Evolutionary conservation across 2,329 filamentous ascomycete genomes (phyloP), one percentile per base, ranked within the genome.

Genomic region (Xenosphaeropsis pyriputrescens): DNA sequence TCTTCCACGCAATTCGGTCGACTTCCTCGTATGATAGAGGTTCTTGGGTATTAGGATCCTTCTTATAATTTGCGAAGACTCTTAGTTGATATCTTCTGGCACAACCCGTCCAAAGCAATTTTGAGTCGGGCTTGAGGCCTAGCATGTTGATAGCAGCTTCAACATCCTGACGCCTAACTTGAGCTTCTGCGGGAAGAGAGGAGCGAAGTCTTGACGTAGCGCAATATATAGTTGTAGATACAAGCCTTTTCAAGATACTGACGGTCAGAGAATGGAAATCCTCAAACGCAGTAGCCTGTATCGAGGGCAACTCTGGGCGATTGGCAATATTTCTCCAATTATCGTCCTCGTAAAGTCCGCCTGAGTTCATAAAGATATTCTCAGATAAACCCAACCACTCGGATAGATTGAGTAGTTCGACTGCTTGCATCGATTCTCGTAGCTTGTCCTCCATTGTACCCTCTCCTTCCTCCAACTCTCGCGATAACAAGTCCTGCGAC

Each of bases 231-330:
- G 74, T 64, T 0, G 80, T 72, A 34, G 82, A 72, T 2, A 91
- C 63, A 1, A 94, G 58, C 11, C 82, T 69, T 41, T 72, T 73
- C 0, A 82, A 88, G 12, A 91, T 46, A 38, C 71, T 80, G 1
- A 81, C 54, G 0, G 70, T 64, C 2, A 94, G 57, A 7, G 71
- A 70, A 49, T 86, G 68, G 33, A 94, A 79, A 47, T 91, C 84
- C 5, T 72, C 67, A n/a, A 93, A 67, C 0, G 82, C 76, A 2
- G 83, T 86, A 6, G 76, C 71, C 46, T 80, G 76, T 16, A 94
- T 72, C 0, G 79, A 74, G 0, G 86, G 86, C 3, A 63, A 63
- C 39, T 72, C 66, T 37, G 55, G 54, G 18, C 37, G 33, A n/a
- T 69, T 65, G 15, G 68, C 66, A 6, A 82, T 48, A 30, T 62